Conservation (phyloP, 2,329 filamentous ascomycete genomes). For the Aspergillus puulaauensis region DNA sequence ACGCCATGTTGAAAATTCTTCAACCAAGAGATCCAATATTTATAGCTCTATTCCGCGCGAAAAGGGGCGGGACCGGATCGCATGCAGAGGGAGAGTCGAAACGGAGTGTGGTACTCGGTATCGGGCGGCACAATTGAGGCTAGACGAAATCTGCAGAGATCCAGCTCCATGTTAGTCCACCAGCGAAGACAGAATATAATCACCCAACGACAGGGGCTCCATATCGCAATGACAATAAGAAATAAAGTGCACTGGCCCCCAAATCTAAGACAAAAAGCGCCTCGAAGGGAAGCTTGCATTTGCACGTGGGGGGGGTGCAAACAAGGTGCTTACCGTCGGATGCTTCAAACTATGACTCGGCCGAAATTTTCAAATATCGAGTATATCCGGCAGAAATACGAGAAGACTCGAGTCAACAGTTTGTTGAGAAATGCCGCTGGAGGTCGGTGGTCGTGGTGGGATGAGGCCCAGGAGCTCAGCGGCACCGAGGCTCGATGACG, state of each 20-base stretch:
- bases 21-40: background rate
- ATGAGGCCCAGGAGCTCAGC: background rate
- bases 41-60: background rate
- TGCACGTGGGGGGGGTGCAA: conserved; percentile 1
- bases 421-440: background rate
- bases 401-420: background rate
- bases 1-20: conserved; percentile 15
- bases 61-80: background rate
- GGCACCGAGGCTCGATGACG: conserved; percentile 1
- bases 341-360: background rate
- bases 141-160: background rate
- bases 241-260: background rate
- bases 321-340: conserved; percentile 2
- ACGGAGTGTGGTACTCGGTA: background rate
- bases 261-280: background rate
- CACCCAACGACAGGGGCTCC: background rate
- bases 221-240: background rate
- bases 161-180: background rate
- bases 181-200: background rate
- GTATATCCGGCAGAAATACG: background rate
- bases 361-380: background rate
- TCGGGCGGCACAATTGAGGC: background rate
- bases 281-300: background rate
- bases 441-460: background rate
- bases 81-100: background rate